These are phyloP conservation scores for Pseudocercospora cruenta DNA, from an alignment of 2,329 filamentous ascomycete species.

Conservation along the genomic window DNA sequence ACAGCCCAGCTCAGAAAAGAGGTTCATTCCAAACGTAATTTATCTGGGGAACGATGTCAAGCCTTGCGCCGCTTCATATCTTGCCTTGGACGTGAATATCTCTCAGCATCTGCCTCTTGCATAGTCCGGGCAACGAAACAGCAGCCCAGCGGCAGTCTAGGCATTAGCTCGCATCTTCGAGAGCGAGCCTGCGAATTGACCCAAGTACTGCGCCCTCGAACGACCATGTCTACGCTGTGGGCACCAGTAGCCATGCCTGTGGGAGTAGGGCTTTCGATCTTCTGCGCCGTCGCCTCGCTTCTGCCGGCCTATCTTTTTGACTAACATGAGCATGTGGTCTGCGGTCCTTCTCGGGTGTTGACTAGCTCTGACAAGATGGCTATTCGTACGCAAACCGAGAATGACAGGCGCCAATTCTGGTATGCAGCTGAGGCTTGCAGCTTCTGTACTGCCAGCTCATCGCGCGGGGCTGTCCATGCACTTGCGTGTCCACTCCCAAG, in stretches of 20 bases:
- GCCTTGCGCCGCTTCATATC: too few relatives aligned
- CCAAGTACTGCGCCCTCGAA: background rate
- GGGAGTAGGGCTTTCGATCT: background rate
- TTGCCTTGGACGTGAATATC: too few relatives aligned
- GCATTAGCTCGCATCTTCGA: too few relatives aligned
- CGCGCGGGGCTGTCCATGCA: background rate
- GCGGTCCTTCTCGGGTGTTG: background rate
- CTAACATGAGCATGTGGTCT: background rate
- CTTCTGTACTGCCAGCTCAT: constrained; percentile 6
- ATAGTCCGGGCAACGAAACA: too few relatives aligned
- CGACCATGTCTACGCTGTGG: background rate
- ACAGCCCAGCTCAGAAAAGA: too few relatives aligned
- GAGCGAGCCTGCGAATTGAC: too few relatives aligned
- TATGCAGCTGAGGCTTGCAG: background rate
- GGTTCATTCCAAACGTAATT: too few relatives aligned
- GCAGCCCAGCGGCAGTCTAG: too few relatives aligned
- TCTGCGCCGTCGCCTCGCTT: background rate
- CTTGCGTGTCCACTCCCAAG: background rate
- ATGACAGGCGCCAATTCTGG: background rate
- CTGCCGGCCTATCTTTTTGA: background rate
- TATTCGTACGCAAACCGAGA: background rate
- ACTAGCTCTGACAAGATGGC: background rate
- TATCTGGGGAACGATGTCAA: too few relatives aligned
- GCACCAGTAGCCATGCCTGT: background rate
- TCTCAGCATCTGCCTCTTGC: too few relatives aligned